phyloP scores from a whole-genome alignment of 2,329 filamentous ascomycete species.

The Penicillium sp. region DNA sequence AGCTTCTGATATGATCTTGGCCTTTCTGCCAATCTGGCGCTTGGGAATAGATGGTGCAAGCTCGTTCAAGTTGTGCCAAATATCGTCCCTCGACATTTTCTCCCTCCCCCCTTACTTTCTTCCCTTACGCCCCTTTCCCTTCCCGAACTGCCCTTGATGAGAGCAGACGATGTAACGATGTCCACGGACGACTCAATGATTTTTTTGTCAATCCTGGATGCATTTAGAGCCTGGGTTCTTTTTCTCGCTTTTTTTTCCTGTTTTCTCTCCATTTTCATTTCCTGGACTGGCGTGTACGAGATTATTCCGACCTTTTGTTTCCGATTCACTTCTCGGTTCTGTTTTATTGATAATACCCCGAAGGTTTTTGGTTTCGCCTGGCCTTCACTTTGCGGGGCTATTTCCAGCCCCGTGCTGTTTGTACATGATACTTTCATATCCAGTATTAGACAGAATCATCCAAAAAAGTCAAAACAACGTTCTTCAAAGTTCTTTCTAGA shows the following conservation, averaged over 20 bases:
- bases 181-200: slow-evolving; percentile 20
- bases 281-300: slow-evolving; percentile 22
- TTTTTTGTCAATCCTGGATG: slow-evolving; percentile 19
- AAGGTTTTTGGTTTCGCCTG: slow-evolving; percentile 5
- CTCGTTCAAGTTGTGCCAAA: neutral
- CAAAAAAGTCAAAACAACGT: neutral
- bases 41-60: slow-evolving; percentile 9
- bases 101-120: neutral
- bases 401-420: neutral
- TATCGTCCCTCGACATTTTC: neutral
- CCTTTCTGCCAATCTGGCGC: slow-evolving; percentile 11
- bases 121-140: neutral
- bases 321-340: slow-evolving; percentile 23
- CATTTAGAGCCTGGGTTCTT: slow-evolving; percentile 19
- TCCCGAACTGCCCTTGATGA: slow-evolving; percentile 2
- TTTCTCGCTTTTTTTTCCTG: slow-evolving; percentile 2
- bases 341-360: slow-evolving; percentile 38
- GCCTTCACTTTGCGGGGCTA: neutral
- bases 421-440: slow-evolving; percentile 12
- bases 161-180: slow-evolving; percentile 22
- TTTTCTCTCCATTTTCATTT: slow-evolving; percentile 8
- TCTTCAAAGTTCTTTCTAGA: neutral
- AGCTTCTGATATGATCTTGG: slow-evolving; percentile 34
- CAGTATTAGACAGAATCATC: neutral
- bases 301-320: slow-evolving; percentile 5